Evolutionary conservation across 495 filamentous ascomycete genomes (phyloP), one percentile per base, ranked within the genome.

Genomic region (Cercophora scortea): DNA sequence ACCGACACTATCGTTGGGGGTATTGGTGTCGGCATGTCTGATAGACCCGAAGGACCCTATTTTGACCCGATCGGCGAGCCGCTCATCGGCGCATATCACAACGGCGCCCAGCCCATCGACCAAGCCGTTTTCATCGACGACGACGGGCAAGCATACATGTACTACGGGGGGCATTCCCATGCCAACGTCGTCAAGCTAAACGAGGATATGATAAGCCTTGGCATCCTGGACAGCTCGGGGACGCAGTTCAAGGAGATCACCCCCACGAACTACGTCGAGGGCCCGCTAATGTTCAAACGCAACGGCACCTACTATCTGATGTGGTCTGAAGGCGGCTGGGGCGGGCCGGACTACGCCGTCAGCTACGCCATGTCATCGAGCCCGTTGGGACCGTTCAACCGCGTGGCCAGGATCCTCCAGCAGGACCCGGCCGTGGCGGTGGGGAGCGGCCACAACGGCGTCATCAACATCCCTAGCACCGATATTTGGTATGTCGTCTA

Each of bases 401-500:
- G 58, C 2, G 42, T 57, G 1, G 61, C 66, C 32, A 70, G 65
- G 53, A 73, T 78, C 45, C 60, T 76, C 6, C 51, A 67, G 25
- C 71, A 71, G 8, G 65, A 77, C 47, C 43, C 53, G 4, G 53
- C 61, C 0, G 66, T 77, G 12, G 74, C 71, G 1, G 68, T 58
- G 47, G 53, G 74, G 8, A 72, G 68, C 8, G 74, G 73, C 1
- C 36, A 38, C 8, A 38, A 38, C 13, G 36, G 36, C 10, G 67
- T 75, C 0, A 64, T 78, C 39, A 49, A 65, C 34, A 58, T 74
- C 3, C 70, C 71, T 11, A 55, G 66, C 38, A 71, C 71, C 4
- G 66, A 74, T 16, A 69, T 72, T 17, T 77, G 70, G 59, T 78
- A 76, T 49, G 73, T 78, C 13, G 66, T 76, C 15, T 78, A 77